phyloP scores from a whole-genome alignment of 2,329 filamentous ascomycete species.

The Cladorrhinum sp. region DNA sequence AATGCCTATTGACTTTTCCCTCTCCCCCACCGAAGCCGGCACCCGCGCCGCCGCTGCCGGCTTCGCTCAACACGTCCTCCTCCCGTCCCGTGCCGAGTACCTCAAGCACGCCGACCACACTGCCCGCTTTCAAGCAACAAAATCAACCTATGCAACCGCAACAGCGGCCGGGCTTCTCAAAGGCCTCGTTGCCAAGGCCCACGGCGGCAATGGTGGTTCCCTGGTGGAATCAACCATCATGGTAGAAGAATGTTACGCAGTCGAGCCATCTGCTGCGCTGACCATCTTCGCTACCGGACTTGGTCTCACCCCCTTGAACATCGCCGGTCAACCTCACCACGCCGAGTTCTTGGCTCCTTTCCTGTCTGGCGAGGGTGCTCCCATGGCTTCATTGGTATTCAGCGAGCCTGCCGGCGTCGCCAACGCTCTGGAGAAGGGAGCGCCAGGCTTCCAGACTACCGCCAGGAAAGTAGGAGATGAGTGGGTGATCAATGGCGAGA shows the following conservation, averaged over 20 bases:
- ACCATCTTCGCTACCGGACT: constrained; percentile 52
- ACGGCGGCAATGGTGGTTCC: constrained; percentile 45
- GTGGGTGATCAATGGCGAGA: constrained; percentile 53
- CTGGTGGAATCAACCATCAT: constrained; percentile 49
- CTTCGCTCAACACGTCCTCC: constrained; percentile 26
- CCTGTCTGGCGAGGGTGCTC: constrained; percentile 41
- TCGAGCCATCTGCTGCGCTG: constrained; percentile 47
- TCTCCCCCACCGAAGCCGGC: constrained; percentile 20
- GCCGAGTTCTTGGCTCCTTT: constrained; percentile 48
- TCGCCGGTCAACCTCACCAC: constrained; percentile 41
- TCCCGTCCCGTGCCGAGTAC: constrained; percentile 25
- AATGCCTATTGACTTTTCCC: constrained; percentile 29
- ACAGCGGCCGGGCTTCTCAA: constrained; percentile 45
- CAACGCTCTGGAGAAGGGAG: constrained; percentile 51
- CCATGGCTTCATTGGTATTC: constrained; percentile 49
- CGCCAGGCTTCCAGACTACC: constrained; percentile 46
- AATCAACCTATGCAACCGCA: constrained; percentile 44
- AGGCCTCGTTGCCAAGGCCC: constrained; percentile 42
- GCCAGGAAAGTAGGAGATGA: constrained; percentile 47
- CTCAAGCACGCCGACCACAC: constrained; percentile 18
- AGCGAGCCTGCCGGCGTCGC: constrained; percentile 52
- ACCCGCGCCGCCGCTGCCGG: constrained; percentile 24
- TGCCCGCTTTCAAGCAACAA: constrained; percentile 46
- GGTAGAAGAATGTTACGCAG: constrained; percentile 51
- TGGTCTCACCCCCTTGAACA: constrained; percentile 49